phyloP scores from a whole-genome alignment of 2,329 filamentous ascomycete genomes.

The Neurospora crassa region DNA sequence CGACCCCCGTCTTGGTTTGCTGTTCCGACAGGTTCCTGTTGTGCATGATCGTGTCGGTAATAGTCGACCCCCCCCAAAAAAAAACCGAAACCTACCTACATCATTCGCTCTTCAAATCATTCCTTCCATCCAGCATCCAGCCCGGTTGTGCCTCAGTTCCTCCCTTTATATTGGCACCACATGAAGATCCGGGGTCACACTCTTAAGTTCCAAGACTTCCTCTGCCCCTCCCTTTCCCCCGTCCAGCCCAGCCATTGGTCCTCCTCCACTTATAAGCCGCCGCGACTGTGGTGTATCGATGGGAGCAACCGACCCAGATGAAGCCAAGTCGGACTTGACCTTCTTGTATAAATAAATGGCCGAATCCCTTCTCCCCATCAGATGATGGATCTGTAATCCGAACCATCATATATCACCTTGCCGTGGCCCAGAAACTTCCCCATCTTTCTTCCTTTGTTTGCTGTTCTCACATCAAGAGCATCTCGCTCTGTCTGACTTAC shows the following conservation, averaged over 20 bases:
- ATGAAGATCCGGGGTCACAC: not conserved
- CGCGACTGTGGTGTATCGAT: not conserved
- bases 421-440: not conserved
- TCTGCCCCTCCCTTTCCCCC: not conserved
- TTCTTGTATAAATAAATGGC: not conserved
- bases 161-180: not conserved
- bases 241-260: not conserved
- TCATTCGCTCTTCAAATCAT: not conserved
- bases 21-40: not conserved
- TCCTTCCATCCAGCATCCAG: not conserved
- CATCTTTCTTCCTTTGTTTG: not conserved
- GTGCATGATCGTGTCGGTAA: not conserved
- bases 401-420: not conserved
- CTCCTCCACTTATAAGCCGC: not conserved
- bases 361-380: not conserved
- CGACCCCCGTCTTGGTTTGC: not conserved
- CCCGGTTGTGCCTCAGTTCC: not conserved
- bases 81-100: not conserved
- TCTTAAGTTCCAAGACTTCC: not conserved
- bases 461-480: not conserved
- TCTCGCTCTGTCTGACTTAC: not conserved
- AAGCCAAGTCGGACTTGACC: not conserved
- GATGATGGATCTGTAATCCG: not conserved
- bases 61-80: not conserved
- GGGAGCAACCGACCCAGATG: not conserved